Percentiles rank a stretch among this genome's conserved stretches.
These are phyloP conservation scores for Leccinum barrowsii DNA, from an alignment of 768 basidiomycete genomes.

Conservation along the genomic window DNA sequence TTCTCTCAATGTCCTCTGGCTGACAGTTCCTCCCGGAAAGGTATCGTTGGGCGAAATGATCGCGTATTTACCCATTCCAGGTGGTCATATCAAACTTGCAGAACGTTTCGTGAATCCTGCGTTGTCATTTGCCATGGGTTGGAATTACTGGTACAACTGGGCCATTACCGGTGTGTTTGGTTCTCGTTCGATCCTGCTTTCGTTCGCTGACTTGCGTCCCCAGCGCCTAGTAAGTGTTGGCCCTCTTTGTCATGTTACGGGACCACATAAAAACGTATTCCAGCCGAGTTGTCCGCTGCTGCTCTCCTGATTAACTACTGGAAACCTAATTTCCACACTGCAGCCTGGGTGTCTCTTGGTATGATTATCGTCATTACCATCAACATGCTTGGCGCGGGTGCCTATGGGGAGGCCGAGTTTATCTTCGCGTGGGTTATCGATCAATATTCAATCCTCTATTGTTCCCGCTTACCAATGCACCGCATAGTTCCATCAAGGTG, in stretches of 20 bases:
- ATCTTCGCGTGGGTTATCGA: conserved; percentile 57
- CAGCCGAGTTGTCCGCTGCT: conserved; percentile 39
- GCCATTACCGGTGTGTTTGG: conserved; percentile 17
- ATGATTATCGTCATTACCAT: conserved; percentile 72
- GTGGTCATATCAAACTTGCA: conserved; percentile 77
- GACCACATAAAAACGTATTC: conserved; percentile 3
- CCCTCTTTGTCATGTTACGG: neutral
- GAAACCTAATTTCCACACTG: conserved; percentile 57
- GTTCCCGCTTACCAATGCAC: neutral
- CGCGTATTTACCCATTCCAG: conserved; percentile 72
- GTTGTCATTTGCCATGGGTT: conserved; percentile 54
- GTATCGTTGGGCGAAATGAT: conserved; percentile 60
- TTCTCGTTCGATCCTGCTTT: neutral
- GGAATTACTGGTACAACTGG: conserved; percentile 51
- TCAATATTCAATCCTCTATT: too few relatives aligned
- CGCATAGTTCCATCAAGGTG: conserved; percentile 75
- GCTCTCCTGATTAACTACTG: conserved; percentile 55
- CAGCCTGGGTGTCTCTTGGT: conserved; percentile 78
- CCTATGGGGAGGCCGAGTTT: conserved; percentile 85
- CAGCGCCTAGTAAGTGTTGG: conserved; percentile 24
- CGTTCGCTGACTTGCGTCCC: neutral
- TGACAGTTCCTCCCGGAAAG: conserved; percentile 28
- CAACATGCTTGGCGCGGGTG: conserved; percentile 72
- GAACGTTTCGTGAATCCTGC: conserved; percentile 81
- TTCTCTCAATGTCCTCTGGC: neutral